Percentiles rank a stretch among this genome's conserved stretches.
Evolutionary conservation across 768 basidiomycete species (phyloP).

Genomic region (Pholiota conissans): DNA sequence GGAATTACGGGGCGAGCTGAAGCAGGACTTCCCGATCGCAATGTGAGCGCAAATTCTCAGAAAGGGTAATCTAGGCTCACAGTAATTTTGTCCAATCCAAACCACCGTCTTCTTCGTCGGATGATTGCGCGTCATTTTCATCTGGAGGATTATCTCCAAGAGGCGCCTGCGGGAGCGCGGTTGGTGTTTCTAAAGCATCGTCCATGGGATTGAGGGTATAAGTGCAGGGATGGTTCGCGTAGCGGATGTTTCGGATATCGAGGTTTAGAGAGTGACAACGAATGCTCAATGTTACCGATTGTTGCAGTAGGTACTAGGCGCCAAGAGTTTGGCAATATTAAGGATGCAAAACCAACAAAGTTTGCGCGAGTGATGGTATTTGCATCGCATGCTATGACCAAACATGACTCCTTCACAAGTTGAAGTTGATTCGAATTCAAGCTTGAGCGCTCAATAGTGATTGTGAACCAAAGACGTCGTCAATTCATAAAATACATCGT

Average conservation of each 20-base stretch:
- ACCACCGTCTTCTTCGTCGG: slow-evolving; percentile 71
- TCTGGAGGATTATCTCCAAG: slow-evolving; percentile 26
- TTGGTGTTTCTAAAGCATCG: slow-evolving; percentile 53
- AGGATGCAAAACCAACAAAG: not conserved
- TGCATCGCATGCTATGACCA: not conserved
- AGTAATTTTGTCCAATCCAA: slow-evolving; percentile 83
- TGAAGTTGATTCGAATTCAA: no score
- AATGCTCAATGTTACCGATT: no score
- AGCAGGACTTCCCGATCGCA: slow-evolving; percentile 31
- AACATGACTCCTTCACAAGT: not conserved
- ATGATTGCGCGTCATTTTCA: slow-evolving; percentile 48
- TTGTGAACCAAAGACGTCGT: not conserved
- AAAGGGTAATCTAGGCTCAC: slow-evolving; percentile 31
- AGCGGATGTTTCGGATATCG: no score
- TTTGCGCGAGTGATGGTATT: not conserved
- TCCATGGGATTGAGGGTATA: no score
- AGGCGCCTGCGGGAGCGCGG: slow-evolving; percentile 27
- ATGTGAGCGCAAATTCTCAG: slow-evolving; percentile 9
- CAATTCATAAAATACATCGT: no score
- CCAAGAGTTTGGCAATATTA: no score
- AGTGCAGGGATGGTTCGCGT: no score
- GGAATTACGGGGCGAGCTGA: slow-evolving; percentile 75
- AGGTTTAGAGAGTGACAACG: no score
- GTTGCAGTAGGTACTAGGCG: no score
- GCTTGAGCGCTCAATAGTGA: not conserved